These are phyloP conservation scores for Dissophora globulifera DNA, from an alignment of 192 early-diverging fungal species.

Conservation along the genomic window DNA sequence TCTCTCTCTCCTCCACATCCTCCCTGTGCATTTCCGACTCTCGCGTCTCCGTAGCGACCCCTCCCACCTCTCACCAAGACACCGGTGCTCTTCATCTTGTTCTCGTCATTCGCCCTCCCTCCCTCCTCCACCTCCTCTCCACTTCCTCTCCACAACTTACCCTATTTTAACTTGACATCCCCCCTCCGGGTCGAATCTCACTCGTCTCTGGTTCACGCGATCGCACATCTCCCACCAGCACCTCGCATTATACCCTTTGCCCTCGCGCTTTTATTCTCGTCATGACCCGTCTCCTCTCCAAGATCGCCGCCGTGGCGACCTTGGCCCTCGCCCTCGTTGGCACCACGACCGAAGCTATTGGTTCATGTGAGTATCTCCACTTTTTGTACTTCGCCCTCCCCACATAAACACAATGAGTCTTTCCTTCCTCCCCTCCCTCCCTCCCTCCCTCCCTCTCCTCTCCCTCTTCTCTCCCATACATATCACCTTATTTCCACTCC, in stretches of 20 bases:
- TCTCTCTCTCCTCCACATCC: neutral
- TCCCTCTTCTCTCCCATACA: too few relatives aligned
- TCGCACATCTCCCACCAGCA: neutral
- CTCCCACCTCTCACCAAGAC: slow-evolving; percentile 42
- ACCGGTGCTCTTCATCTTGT: slow-evolving; percentile 15
- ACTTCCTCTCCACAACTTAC: neutral
- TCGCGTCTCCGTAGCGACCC: slow-evolving; percentile 1
- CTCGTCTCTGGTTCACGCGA: neutral
- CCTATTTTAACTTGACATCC: neutral
- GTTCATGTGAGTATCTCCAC: slow-evolving; percentile 26
- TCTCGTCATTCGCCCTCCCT: neutral
- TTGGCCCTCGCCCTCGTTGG: slow-evolving; percentile 19
- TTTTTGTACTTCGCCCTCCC: neutral
- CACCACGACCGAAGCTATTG: slow-evolving; percentile 20
- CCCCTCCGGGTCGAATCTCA: slow-evolving; percentile 1
- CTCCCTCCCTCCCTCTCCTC: too few relatives aligned
- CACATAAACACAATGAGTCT: neutral
- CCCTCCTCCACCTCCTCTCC: neutral
- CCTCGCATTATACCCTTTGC: neutral
- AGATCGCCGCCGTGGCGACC: slow-evolving; percentile 18
- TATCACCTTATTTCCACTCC: too few relatives aligned
- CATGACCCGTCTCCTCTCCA: slow-evolving; percentile 29
- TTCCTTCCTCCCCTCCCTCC: neutral
- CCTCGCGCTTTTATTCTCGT: neutral
- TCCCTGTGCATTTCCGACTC: neutral